These are phyloP conservation scores for Talaromyces trachyspermus DNA, from an alignment of 495 filamentous ascomycete genomes.

Conservation along the genomic window DNA sequence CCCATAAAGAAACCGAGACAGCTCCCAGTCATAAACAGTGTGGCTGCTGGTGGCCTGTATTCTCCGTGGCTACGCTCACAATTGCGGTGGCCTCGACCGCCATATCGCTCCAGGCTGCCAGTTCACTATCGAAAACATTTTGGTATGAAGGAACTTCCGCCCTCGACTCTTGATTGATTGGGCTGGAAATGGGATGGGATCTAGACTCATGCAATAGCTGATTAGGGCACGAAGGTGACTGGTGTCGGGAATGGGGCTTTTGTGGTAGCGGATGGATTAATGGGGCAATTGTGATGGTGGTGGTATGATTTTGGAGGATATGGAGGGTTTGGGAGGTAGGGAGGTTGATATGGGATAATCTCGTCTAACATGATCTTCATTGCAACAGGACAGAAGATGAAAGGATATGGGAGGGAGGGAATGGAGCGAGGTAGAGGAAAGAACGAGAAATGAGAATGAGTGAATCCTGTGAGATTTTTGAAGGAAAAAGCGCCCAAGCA, in stretches of 20 bases:
- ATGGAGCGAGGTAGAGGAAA: no score
- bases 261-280: neutral
- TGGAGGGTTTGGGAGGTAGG: neutral
- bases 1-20: no score
- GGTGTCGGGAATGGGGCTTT: no score
- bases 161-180: neutral
- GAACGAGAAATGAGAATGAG: no score
- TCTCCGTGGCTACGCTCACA: neutral
- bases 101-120: neutral
- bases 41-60: no score
- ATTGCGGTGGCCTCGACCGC: neutral
- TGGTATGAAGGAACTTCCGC: neutral
- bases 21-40: no score
- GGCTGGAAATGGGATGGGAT: neutral
- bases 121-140: neutral
- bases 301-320: neutral
- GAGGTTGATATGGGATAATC: neutral
- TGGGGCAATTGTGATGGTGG: neutral
- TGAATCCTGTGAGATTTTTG: no score
- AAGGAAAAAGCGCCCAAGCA: no score
- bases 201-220: neutral
- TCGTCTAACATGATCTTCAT: neutral
- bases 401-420: no score
- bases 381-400: no score
- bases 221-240: neutral